Evolutionary conservation across 2,329 filamentous ascomycete species (phyloP), one percentile per base, ranked within the genome.

Genomic region (Septoria petroselini): DNA sequence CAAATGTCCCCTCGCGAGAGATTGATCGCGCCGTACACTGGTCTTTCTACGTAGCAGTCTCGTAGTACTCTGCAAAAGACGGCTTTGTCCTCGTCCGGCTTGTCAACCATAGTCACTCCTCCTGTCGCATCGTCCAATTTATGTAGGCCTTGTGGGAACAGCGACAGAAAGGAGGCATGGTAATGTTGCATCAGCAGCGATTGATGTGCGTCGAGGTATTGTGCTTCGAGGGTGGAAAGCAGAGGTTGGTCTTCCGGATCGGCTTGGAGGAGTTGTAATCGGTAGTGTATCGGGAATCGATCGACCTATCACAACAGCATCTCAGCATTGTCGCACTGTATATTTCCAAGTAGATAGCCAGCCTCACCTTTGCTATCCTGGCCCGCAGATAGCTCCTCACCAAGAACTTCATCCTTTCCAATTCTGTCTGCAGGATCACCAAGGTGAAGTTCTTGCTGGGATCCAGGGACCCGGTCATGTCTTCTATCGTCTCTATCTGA

Each of bases 361-460:
- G n/a, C 18, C 23, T 17, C 31, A 41, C 79, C 35, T 98, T 97
- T 46, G 87, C 82, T 50, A 97, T 83, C n/a, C 93, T 79, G 7
- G 87, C 84, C 45, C 94, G 80, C 48, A 98, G 71, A 58, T 91
- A 85, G 58, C 86, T 86, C 53, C 93, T 80, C 14, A 97, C 80
- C 17, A 98, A 77, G 65, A 90, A 98, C 72, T 95, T 95, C 71
- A 88, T 94, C 38, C 93, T 79, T 68, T 96, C 91, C 47, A 98
- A 80, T 72, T 98, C 93, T 5, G 94, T 97, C 74, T 98, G 93
- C 47, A 96, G 84, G 55, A 98, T 86, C 41, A 96, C 95, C 64
- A 97, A 83, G 54, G 83, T 83, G 68, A 98, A 95, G 68, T 95
- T 97, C 57, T 88, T 85, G 69, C 87, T 90, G 39, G 91, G 86